A percentile compares a stretch with the other conserved stretches of the same genome.
Evolutionary conservation across 2,329 filamentous ascomycete species (phyloP).

Genomic region (Fusarium udum): DNA sequence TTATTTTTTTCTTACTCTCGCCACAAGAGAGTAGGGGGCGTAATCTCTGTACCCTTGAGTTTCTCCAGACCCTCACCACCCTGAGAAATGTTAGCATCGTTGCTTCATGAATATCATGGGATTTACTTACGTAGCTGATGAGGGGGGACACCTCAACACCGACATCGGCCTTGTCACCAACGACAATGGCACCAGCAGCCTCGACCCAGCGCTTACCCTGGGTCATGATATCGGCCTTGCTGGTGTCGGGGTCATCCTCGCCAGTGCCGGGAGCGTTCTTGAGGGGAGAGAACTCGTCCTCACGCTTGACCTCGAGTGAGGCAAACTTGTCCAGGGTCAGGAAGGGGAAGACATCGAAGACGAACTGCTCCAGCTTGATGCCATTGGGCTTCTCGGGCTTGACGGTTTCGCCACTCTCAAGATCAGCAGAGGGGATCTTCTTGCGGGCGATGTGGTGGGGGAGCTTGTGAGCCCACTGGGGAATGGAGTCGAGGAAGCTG

Average conservation of each 20-base stretch:
- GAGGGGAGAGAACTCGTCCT: slow-evolving; percentile 97
- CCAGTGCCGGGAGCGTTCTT: slow-evolving; percentile 90
- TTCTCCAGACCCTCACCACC: slow-evolving; percentile 71
- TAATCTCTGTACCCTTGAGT: slow-evolving; percentile 62
- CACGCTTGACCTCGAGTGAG: slow-evolving; percentile 92
- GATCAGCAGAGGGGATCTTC: slow-evolving; percentile 92
- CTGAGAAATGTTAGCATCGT: slow-evolving; percentile 47
- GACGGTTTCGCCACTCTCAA: slow-evolving; percentile 78
- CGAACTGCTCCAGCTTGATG: slow-evolving; percentile 99
- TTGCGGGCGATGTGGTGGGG: slow-evolving; percentile 97
- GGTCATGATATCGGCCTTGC: slow-evolving; percentile 86
- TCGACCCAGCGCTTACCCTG: slow-evolving; percentile 90
- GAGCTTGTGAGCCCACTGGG: slow-evolving; percentile 83
- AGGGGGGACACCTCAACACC: slow-evolving; percentile 93
- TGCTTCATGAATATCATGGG: not conserved
- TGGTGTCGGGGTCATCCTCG: slow-evolving; percentile 94
- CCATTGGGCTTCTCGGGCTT: slow-evolving; percentile 97
- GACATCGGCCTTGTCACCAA: slow-evolving; percentile 68
- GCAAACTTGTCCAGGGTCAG: slow-evolving; percentile 88
- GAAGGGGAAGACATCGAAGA: slow-evolving; percentile 97
- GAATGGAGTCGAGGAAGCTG: slow-evolving; percentile 89
- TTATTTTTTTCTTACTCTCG: slow-evolving; percentile 46
- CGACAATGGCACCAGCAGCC: slow-evolving; percentile 79
- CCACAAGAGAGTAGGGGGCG: slow-evolving; percentile 63
- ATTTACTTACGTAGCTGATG: slow-evolving; percentile 87